Base-by-base conservation (phyloP, 2,329 filamentous ascomycete species). In the Periconia macrospinosa region DNA sequence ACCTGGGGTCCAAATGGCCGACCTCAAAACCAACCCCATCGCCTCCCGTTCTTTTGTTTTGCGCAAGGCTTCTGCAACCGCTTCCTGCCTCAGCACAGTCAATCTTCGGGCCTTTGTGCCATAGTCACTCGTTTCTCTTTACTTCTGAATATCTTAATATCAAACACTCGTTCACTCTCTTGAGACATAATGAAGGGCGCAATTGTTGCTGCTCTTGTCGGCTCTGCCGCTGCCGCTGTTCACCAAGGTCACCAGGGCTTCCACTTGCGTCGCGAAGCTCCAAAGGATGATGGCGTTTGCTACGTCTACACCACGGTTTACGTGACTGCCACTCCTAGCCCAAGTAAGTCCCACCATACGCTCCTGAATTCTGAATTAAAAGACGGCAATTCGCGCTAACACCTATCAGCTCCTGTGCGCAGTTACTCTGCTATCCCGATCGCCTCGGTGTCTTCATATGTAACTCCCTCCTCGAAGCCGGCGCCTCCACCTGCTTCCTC, bases 101-200 rank as follows among this genome's bases (percentile, higher is more conserved):
- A 68, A 68, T 61, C 57, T 27, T 49, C 57, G 60, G 67, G 69
- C 68, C 66, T 62, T 67, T 60, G 68, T 67, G 70, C 70, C 71
- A 50, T 54, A 53, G 67, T 68, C 70, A 63, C 64, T 73, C 70
- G 60, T 73, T 73, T 70, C 54, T 47, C 40, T 49, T 45, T 58
- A 41, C 45, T 44, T 44, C 30, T 46, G 45, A 42, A 33, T 18
- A 45, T 58, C 53, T 53, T 63, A 67, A 64, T 61, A 63, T 50
- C 47, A 47, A 47, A 44, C 46, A 53, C 45, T 33, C 15, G 15
- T 14, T 37, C 33, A 37, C 11, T 51, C 50, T 54, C 61, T 63
- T 62, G 65, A 60, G 42, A 72, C 79, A 88, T 71, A 41, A 94
- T 94, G 90, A 94, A 90, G 88, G 86, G 82, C 70, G 81, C 82